Evolutionary conservation across 257 asterid genomes (phyloP), one percentile per base, ranked within the genome.

Genomic region (Dorcoceras hygrometricum): DNA sequence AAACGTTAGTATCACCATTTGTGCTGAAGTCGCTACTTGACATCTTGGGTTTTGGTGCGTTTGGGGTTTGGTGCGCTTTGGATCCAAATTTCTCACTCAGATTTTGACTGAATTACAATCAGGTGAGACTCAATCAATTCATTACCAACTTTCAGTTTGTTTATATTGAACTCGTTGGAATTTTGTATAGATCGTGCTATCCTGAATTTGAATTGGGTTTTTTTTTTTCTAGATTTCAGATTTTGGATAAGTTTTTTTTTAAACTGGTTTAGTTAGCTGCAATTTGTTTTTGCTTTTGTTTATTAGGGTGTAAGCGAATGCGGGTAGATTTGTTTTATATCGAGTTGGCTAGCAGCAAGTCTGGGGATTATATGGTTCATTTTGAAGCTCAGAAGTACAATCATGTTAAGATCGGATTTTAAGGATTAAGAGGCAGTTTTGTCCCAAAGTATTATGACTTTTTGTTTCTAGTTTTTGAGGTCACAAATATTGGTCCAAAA

Each of bases 171-270:
- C 36, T 31, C 36, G 16, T 36, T 10, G 3, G 10, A 36, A 2
- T 36, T 39, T 11, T 34, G 3, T 39, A 39, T 11, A 39, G n/a
- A 10, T 39, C 50, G 50, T 65, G 27, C 14, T 27, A 54, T 53
- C n/a, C n/a, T 70, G 39, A 62, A 61, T 73, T 58, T 70, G 76
- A 14, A 65, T 53, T 60, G 71, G 64, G 51, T 32, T 59, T 65
- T 59, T n/a, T 50, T 65, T 67, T 73, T 32, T 57, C 3, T 8
- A 3, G 57, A 16, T 28, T 53, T 10, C 25, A 18, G 28, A 59
- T 58, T 19, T 59, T 25, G 34, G 46, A 1, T 2, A 34, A n/a
- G n/a, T 8, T 34, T 34, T 11, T 53, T 50, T 31, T 23, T 56
- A n/a, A n/a, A n/a, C 0, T n/a, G 14, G 19, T 26, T 19, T 34